phyloP scores from a whole-genome alignment of 495 filamentous ascomycete genomes.

The Penicillium turbatum region DNA sequence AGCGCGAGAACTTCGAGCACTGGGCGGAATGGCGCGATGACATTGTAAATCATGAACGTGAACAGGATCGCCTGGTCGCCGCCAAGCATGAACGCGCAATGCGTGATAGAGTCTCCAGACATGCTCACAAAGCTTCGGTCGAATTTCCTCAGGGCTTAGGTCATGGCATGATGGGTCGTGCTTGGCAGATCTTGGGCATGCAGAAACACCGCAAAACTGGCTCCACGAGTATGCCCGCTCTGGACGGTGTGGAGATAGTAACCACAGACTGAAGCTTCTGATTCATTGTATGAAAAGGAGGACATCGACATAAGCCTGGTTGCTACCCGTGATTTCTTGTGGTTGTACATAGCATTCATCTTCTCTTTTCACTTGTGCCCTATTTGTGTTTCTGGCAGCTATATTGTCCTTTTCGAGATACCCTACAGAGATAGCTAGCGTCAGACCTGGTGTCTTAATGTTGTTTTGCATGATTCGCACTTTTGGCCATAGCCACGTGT shows the following conservation, averaged over 20 bases:
- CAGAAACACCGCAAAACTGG: conserved; percentile 31
- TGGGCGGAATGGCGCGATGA: conserved; percentile 59
- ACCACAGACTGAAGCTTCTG: conserved; percentile 13
- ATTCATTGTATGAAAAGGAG: not conserved
- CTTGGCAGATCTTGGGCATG: conserved; percentile 45
- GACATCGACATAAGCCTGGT: not conserved
- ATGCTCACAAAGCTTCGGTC: conserved; percentile 30
- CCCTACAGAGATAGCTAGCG: conserved; percentile 5
- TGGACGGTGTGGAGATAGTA: conserved; percentile 24
- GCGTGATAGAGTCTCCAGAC: conserved; percentile 23
- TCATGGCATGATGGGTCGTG: conserved; percentile 45
- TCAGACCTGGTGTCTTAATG: not conserved
- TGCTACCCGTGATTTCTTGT: not conserved
- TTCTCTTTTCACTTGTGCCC: not conserved
- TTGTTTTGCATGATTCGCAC: no score
- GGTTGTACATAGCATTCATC: conserved; percentile 1
- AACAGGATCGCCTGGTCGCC: conserved; percentile 38
- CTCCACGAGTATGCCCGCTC: conserved; percentile 10
- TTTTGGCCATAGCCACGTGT: no score
- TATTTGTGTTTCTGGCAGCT: conserved; percentile 10
- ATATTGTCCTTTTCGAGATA: conserved; percentile 12
- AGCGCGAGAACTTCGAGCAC: conserved; percentile 57
- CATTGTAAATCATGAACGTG: conserved; percentile 44
- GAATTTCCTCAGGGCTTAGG: conserved; percentile 35
- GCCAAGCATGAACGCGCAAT: conserved; percentile 36